These are phyloP conservation scores for Casuarina equisetifolia DNA, from an alignment of 306 rosid species.

Conservation along the genomic window DNA sequence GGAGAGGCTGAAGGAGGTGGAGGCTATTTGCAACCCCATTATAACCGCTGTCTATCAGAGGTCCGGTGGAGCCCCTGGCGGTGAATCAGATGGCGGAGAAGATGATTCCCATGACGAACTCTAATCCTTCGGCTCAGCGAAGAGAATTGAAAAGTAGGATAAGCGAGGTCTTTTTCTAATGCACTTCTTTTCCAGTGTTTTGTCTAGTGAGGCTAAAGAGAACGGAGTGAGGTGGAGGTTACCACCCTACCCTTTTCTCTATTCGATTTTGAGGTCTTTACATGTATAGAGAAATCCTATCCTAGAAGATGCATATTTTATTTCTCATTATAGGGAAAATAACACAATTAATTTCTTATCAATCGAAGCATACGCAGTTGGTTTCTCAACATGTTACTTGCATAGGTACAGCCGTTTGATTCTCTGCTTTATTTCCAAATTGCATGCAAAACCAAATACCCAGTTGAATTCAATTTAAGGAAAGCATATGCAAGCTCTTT, in stretches of 20 bases:
- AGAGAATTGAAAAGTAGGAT: background rate
- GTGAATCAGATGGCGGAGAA: slow-evolving; percentile 19
- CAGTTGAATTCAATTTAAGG: background rate
- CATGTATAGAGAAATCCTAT: background rate
- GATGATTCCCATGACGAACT: slow-evolving; percentile 61
- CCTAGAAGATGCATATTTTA: background rate
- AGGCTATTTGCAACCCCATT: slow-evolving; percentile 54
- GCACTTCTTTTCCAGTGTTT: background rate
- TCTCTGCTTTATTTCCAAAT: background rate
- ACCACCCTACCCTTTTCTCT: background rate
- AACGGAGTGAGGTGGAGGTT: background rate
- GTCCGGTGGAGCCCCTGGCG: slow-evolving; percentile 52
- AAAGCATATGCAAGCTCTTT: background rate
- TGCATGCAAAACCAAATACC: background rate
- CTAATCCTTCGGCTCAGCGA: background rate
- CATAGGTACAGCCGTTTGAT: background rate
- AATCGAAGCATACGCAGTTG: background rate
- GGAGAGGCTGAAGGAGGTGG: slow-evolving; percentile 56
- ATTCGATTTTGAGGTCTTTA: background rate
- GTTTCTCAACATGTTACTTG: background rate
- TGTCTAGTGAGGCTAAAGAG: background rate
- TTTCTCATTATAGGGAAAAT: background rate
- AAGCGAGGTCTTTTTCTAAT: background rate
- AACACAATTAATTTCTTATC: background rate
- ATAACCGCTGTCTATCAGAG: slow-evolving; percentile 52